Base-by-base conservation (phyloP, 2,329 filamentous ascomycete genomes). In the Amylocarpus encephaloides region DNA sequence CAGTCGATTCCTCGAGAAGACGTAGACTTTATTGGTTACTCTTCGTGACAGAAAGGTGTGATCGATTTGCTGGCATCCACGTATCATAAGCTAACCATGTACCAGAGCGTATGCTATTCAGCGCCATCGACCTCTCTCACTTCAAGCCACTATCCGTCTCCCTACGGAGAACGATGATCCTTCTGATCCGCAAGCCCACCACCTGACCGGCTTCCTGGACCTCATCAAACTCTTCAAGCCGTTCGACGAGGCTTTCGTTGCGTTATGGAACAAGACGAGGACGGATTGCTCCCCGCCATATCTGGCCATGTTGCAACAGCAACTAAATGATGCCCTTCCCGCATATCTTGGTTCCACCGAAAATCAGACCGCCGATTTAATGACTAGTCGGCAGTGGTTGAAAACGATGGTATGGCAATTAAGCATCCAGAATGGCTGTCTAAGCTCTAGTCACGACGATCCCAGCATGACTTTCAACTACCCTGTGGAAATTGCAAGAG, bases 1-100 rank as follows among this genome's bases (percentile, higher is more conserved):
- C 70, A 4, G 67, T 78, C 15, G 85, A 88, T 51, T 75, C 78
- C 1, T 77, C 82, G 18, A 76, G 83, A 54, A 76, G 78, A 58
- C 74, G 86, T 50, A 77, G 85, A 30, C 70, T 89, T 0, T 90
- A 83, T 63, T 90, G 86, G 85, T 72, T 89, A 9, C 70, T 89
- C 7, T 84, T 85, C 61, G 74, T 85, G 1, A 81, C 81, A 7
- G 86, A 90, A 69, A 79, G 85, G 81, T 83, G 67, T 61, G 68
- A 41, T 18, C 1, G 35, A 11, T 19, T 22, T 19, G 6, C 6
- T 22, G 12, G 16, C 5, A 3, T 12, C n/a, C 15, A 18, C 15
- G 30, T 15, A 15, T 6, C 33, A 19, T 5, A 32, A 33, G 30
- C 55, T 62, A 50, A 60, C 44, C 38, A 18, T 32, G 18, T 16